Evolutionary conservation across 768 basidiomycete species (phyloP), one percentile per base, ranked within the genome.

Genomic region (Amanita subjunquillea): DNA sequence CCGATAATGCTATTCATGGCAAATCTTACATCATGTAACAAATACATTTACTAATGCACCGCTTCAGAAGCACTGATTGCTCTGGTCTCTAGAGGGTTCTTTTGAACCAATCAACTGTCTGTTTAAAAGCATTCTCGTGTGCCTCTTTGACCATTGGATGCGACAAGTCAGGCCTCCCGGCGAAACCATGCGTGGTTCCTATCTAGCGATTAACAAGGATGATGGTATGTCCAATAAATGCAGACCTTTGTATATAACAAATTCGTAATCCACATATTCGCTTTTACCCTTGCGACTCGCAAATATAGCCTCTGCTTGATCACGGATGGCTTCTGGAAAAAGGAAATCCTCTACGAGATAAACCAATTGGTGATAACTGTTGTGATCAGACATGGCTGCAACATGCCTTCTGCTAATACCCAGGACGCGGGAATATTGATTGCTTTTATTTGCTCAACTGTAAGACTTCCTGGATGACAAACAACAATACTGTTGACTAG

Each of bases 131-230:
- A 6, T 64, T 65, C 57, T 77, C 72, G 40, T 67, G 71, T 0
- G 67, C 74, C 42, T 66, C 67, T 53, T 71, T 73, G 46, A 72
- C 66, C 8, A 68, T 72, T 4, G 69, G 63, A 20, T 68, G 53
- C 3, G 59, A 60, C 12, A 72, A 48, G 40, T 74, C 69, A 3
- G 75, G 76, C 9, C 72, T 67, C 9, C 66, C 63, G 22, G 69
- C 73, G 53, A 76, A 78, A 6, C 76, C 75, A 54, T 78, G 76
- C 3, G 68, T 59, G 6, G 73, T 75, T 6, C 71, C 73, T 75
- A 55, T n/a, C 25, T 53, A 46, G 22, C 41, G 2, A 6, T 37
- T 20, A 25, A 23, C 25, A 20, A 25, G 44, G 39, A 36, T 43
- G 9, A 41, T 22, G 47, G 34, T 41, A 42, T 20, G 15, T 37